Evolutionary conservation across 345 rosid species (phyloP).

Genomic region (Pelargonium nanum): DNA sequence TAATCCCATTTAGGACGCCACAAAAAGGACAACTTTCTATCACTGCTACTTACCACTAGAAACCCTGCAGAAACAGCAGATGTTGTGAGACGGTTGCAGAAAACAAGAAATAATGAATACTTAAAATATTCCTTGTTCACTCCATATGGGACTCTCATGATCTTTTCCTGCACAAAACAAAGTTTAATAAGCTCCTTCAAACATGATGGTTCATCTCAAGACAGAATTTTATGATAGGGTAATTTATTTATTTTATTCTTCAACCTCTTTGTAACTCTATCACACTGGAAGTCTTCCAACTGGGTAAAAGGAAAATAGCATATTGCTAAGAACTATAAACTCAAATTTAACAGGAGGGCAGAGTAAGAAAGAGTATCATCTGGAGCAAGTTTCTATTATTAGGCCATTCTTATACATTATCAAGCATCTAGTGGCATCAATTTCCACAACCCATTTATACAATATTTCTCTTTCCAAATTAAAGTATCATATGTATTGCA

Average conservation of each 20-base stretch:
- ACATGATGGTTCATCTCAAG: background rate
- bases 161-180: slow-evolving; percentile 52
- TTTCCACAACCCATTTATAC: background rate
- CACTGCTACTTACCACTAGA: slow-evolving; percentile 41
- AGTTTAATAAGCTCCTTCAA: background rate
- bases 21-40: too few relatives aligned
- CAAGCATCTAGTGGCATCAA: background rate
- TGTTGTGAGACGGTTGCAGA: slow-evolving; percentile 83
- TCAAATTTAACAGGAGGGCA: background rate
- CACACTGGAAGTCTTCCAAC: background rate
- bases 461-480: too few relatives aligned
- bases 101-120: slow-evolving; percentile 82
- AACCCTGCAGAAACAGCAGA: slow-evolving; percentile 78
- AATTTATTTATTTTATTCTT: background rate
- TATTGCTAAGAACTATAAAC: background rate
- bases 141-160: slow-evolving; percentile 90
- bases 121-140: slow-evolving; percentile 59
- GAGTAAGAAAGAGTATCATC: too few relatives aligned
- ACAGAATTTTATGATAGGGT: background rate
- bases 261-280: background rate
- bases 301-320: background rate
- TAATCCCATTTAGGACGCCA: background rate
- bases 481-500: too few relatives aligned
- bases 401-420: too few relatives aligned
- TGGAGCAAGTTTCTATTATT: too few relatives aligned